phyloP scores from a whole-genome alignment of 2,329 filamentous ascomycete genomes.

The Cercospora beticola region DNA sequence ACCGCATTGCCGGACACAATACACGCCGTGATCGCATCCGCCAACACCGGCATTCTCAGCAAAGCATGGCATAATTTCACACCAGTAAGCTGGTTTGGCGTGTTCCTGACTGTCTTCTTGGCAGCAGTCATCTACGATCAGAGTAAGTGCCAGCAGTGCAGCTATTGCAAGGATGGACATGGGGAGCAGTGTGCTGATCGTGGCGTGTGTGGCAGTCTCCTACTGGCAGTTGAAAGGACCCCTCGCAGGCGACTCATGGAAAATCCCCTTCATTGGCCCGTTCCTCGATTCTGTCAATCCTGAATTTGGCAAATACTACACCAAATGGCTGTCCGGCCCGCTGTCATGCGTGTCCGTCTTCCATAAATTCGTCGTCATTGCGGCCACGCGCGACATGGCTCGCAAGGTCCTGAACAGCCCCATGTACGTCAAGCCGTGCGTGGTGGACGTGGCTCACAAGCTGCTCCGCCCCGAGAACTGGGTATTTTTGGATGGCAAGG shows the following conservation, averaged over 20 bases:
- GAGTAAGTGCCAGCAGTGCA: slow-evolving; percentile 57
- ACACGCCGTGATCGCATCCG: slow-evolving; percentile 68
- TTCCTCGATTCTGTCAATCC: slow-evolving; percentile 91
- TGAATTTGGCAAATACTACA: slow-evolving; percentile 85
- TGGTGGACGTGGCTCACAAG: slow-evolving; percentile 92
- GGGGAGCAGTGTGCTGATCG: neutral
- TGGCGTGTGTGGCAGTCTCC: slow-evolving; percentile 39
- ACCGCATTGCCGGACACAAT: slow-evolving; percentile 36
- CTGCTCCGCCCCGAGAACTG: slow-evolving; percentile 89
- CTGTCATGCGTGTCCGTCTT: slow-evolving; percentile 98
- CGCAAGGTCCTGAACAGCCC: slow-evolving; percentile 97
- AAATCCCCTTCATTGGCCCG: slow-evolving; percentile 69
- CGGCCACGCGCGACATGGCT: slow-evolving; percentile 89
- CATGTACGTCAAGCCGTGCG: slow-evolving; percentile 86
- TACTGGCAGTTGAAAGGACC: slow-evolving; percentile 50
- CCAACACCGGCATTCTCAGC: slow-evolving; percentile 52
- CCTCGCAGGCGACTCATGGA: slow-evolving; percentile 49
- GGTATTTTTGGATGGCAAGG: slow-evolving; percentile 95
- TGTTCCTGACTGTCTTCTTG: slow-evolving; percentile 68
- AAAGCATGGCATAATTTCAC: slow-evolving; percentile 56
- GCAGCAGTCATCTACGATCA: slow-evolving; percentile 83
- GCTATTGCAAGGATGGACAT: neutral
- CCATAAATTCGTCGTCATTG: slow-evolving; percentile 99
- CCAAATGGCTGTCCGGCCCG: slow-evolving; percentile 87
- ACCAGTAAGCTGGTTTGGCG: slow-evolving; percentile 57